These are phyloP conservation scores for Pyrenophora teres DNA, from an alignment of 2,329 filamentous ascomycete species.

Conservation along the genomic window DNA sequence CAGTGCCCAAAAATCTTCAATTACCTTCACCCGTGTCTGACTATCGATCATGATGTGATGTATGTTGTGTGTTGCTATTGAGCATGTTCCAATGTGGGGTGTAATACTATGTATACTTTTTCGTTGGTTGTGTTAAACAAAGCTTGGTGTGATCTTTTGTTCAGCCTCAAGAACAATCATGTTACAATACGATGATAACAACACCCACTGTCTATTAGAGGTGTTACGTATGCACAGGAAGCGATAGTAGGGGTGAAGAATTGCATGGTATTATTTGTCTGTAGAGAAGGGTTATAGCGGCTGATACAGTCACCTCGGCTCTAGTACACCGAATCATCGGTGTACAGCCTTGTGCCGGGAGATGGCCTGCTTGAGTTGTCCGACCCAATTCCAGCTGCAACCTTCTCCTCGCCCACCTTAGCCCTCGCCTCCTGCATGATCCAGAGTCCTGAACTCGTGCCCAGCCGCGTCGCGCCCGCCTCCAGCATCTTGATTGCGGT, in stretches of 20 bases:
- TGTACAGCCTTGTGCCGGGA: slow-evolving; percentile 43
- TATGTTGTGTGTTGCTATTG: neutral
- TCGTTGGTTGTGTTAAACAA: too few species aligned
- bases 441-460: slow-evolving; percentile 60
- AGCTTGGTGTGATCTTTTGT: too few species aligned
- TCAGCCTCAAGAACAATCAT: too few species aligned
- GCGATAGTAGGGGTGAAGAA: too few species aligned
- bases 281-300: too few species aligned
- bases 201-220: too few species aligned
- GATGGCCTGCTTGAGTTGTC: slow-evolving; percentile 23
- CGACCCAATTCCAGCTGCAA: slow-evolving; percentile 19
- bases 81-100: neutral
- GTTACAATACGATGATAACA: too few species aligned
- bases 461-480: slow-evolving; percentile 61
- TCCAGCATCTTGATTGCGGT: slow-evolving; percentile 60
- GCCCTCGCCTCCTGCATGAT: slow-evolving; percentile 56
- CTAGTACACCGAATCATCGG: slow-evolving; percentile 36
- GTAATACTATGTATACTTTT: neutral
- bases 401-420: slow-evolving; percentile 32
- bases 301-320: neutral
- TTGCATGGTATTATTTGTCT: neutral
- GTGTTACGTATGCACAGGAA: too few species aligned
- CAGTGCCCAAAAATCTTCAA: slow-evolving; percentile 42
- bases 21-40: slow-evolving; percentile 32
- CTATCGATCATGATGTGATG: neutral